Evolutionary conservation across 768 basidiomycete genomes (phyloP).

Genomic region (Boletus edulis): DNA sequence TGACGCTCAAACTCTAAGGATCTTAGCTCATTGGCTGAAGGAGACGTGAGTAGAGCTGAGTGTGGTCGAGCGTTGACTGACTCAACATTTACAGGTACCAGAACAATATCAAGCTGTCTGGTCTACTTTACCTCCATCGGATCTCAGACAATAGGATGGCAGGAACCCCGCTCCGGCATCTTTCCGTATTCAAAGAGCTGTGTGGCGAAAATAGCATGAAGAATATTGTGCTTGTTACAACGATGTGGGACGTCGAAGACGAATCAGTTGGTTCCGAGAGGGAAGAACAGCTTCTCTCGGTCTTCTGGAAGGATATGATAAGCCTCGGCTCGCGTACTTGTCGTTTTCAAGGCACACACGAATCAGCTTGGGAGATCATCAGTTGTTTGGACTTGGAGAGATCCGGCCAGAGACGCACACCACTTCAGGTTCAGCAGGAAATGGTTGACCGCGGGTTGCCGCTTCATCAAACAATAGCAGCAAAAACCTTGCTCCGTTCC

Average conservation of each 20-base stretch:
- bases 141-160: background rate
- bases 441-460: constrained; percentile 13
- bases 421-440: constrained; percentile 16
- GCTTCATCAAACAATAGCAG: constrained; percentile 14
- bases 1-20: constrained; percentile 8
- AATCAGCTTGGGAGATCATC: constrained; percentile 1
- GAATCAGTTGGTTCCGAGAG: too few relatives aligned
- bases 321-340: too few relatives aligned
- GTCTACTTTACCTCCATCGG: too few relatives aligned
- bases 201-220: constrained; percentile 11
- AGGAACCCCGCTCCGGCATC: constrained; percentile 7
- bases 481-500: constrained; percentile 11
- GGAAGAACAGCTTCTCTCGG: too few relatives aligned
- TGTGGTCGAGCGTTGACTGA: background rate
- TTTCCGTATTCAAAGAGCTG: background rate
- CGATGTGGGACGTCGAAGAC: constrained; percentile 6
- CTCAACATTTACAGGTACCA: background rate
- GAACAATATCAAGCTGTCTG: too few relatives aligned
- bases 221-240: constrained; percentile 18
- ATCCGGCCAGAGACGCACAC: background rate
- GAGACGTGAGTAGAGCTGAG: constrained; percentile 6
- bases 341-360: too few relatives aligned
- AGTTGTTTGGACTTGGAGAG: background rate
- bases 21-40: constrained; percentile 16
- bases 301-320: too few relatives aligned